Base-by-base conservation (phyloP, 2,329 filamentous ascomycete genomes). In the Aspergillus piperis region DNA sequence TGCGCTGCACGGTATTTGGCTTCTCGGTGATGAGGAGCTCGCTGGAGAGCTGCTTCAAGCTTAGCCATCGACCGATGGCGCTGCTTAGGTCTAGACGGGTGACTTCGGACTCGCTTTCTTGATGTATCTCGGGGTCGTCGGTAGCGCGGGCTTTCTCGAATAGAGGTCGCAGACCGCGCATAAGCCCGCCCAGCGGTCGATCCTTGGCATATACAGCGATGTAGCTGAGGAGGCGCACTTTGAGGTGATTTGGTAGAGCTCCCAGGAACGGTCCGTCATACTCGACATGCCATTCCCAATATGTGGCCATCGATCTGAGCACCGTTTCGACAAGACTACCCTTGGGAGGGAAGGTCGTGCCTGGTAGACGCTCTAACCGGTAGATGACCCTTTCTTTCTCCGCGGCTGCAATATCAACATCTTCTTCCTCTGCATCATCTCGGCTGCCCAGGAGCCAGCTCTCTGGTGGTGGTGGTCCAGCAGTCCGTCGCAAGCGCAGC, bases 201-300 rank as follows among this genome's bases (percentile, higher is more conserved):
- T 74, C 67, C 0, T 77, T 73, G 1, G 81, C 80, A 66, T 84
- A 84, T 13, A 79, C 70, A 4, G 81, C 78, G 30, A 88, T 67
- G 69, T 88, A 88, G 64, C 82, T 85, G 23, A 88, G 68, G 36
- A 89, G 64, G 1, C 79, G 71, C 62, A 82, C 73, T 64, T 85
- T 85, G 5, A 86, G 66, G 42, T 78, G 76, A 15, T 77, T 71
- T 0, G 86, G 84, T 11, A 88, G 66, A 3, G 81, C 75, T 2
- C 78, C 75, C 2, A 88, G 71, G 53, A 83, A 84, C 17, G 82
- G 74, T 58, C 83, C 81, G 65, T 88, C 84, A 63, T 86, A 86
- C 54, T 83, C 79, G 25, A 83, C 71, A 62, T 88, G 80, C 71
- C 81, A 81, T 8, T 78, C 71, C 86, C 86, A 89, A 23, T 85